These are phyloP conservation scores for Xylaria sp. DNA, from an alignment of 2,329 filamentous ascomycete species.

Conservation along the genomic window DNA sequence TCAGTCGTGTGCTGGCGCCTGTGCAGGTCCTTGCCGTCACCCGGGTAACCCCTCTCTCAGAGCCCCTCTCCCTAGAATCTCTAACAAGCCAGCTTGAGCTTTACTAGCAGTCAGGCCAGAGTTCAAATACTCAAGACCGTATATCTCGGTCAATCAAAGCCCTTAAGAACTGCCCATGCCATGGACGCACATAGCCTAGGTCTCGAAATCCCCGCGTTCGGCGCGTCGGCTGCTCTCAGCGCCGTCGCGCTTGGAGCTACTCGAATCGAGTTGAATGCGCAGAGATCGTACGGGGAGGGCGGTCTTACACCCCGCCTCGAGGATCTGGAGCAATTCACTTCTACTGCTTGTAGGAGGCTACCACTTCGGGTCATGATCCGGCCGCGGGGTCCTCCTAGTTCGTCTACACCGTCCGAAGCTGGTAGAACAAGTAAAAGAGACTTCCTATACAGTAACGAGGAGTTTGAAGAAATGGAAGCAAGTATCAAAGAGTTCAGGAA, in stretches of 20 bases:
- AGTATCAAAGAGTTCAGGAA: slow-evolving; percentile 47
- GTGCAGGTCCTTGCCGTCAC: neutral
- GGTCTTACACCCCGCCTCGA: slow-evolving; percentile 56
- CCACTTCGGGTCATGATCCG: slow-evolving; percentile 63
- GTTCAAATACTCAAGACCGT: neutral
- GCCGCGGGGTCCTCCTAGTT: slow-evolving; percentile 48
- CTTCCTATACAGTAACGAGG: slow-evolving; percentile 55
- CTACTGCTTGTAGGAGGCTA: slow-evolving; percentile 31
- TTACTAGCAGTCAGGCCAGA: neutral
- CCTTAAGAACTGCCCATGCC: too few relatives aligned
- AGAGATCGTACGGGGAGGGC: slow-evolving; percentile 55
- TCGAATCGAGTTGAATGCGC: slow-evolving; percentile 60
- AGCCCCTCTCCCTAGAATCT: neutral
- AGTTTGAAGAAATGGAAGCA: slow-evolving; percentile 52
- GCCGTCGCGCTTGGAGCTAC: slow-evolving; percentile 52
- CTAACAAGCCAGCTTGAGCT: too few relatives aligned
- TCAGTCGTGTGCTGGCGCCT: neutral
- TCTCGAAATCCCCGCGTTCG: slow-evolving; percentile 63
- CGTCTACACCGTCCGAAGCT: slow-evolving; percentile 28
- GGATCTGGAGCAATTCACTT: slow-evolving; percentile 44
- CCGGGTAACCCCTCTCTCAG: neutral
- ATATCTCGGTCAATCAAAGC: neutral
- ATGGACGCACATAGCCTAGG: slow-evolving; percentile 26
- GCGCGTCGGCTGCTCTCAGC: slow-evolving; percentile 45
- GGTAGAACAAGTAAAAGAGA: slow-evolving; percentile 40